Percentiles rank a stretch among this genome's conserved stretches.
These are phyloP conservation scores for Gossypium davidsonii DNA, from an alignment of 441 rosid genomes.

Conservation along the genomic window DNA sequence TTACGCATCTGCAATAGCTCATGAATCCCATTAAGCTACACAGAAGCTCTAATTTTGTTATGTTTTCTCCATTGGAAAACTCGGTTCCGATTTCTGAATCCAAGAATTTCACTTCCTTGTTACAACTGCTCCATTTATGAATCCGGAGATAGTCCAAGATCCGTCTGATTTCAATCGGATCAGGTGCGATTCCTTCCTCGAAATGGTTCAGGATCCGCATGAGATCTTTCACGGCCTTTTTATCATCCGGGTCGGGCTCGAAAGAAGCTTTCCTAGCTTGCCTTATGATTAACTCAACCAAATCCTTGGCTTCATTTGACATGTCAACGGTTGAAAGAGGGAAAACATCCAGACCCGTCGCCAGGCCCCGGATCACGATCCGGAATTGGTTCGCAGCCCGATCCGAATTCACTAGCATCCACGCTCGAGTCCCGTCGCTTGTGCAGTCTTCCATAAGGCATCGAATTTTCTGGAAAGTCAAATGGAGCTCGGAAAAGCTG, in stretches of 20 bases:
- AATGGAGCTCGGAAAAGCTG: constrained; percentile 65
- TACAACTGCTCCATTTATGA: constrained; percentile 54
- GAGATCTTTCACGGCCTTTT: constrained; percentile 29
- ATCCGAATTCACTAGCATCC: constrained; percentile 52
- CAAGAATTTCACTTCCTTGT: constrained; percentile 49
- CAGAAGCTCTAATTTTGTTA: constrained; percentile 22
- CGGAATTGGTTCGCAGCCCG: constrained; percentile 48
- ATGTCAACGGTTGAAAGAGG: constrained; percentile 36
- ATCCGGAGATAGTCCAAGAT: constrained; percentile 48
- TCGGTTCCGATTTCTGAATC: constrained; percentile 40
- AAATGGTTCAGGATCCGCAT: constrained; percentile 37
- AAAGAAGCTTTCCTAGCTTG: constrained; percentile 49
- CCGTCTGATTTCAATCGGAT: constrained; percentile 21
- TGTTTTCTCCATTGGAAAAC: constrained; percentile 24
- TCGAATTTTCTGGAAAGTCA: constrained; percentile 50
- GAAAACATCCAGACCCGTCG: constrained; percentile 51
- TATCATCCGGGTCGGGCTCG: constrained; percentile 38
- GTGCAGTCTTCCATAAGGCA: constrained; percentile 59
- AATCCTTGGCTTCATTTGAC: constrained; percentile 47
- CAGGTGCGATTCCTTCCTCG: constrained; percentile 42
- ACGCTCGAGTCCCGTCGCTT: constrained; percentile 51
- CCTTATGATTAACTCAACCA: constrained; percentile 35
- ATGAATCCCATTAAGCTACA: constrained; percentile 56
- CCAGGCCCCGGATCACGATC: constrained; percentile 38
- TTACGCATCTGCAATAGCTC: constrained; percentile 54